Base-by-base conservation (phyloP, 2,329 filamentous ascomycete genomes). In the Arthroderma sp. region DNA sequence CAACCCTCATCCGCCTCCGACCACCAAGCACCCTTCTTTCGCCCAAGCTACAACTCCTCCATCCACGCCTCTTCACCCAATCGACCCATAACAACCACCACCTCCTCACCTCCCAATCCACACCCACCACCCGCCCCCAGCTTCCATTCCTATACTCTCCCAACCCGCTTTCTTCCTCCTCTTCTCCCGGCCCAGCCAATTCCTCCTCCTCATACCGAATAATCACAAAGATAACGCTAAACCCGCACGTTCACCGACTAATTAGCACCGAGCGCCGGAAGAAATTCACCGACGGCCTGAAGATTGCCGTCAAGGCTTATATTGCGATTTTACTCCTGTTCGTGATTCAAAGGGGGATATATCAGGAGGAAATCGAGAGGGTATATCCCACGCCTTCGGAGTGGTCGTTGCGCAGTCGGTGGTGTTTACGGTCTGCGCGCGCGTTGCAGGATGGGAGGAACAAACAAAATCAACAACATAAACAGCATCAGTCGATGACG, bases 321-420 rank as follows among this genome's bases (percentile, higher is more conserved):
- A 73, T 78, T 9, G 73, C 80, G 36, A 61, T 79, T 5, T 66
- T 73, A 38, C 73, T 82, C 48, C 63, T 78, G 36, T 67, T 76
- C 34, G 66, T 83, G 6, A 75, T 80, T 34, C 73, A 74, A 51
- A 76, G 79, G 50, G 80, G 80, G 10, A 59, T 86, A 32, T 72
- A 82, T 57, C 81, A 88, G 56, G 86, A 94, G 62, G 68, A 73
- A 48, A 69, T 85, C 38, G 87, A 95, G 65, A 74, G 81, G 40
- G 70, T 75, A 43, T 85, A 81, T 59, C 87, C 87, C 0, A 88
- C 86, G 1, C 88, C 89, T 1, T 74, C 76, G 28, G 88, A 94
- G 60, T 95, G 88, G 86, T 69, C 69, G 0, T 82, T 79, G 61
- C 65, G 77, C 51, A 85, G 82, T 38, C 72, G 86, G 27, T 76